Evolutionary conservation across 2,329 filamentous ascomycete genomes (phyloP).

Genomic region (Colletotrichum plurivorum): DNA sequence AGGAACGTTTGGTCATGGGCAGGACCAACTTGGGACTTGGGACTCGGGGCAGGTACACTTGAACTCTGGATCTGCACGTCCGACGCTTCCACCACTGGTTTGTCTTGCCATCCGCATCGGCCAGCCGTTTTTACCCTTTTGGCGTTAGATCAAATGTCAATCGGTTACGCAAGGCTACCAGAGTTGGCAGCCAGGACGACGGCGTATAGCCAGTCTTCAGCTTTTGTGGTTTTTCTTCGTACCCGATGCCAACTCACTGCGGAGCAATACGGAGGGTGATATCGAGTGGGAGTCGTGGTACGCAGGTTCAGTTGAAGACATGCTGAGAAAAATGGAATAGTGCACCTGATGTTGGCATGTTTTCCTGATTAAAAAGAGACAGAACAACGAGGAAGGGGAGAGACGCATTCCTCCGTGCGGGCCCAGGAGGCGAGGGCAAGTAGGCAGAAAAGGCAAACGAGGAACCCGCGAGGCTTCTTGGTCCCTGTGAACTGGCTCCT

Average conservation of each 20-base stretch:
- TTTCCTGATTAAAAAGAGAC: constrained; percentile 35
- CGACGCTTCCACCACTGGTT: not conserved
- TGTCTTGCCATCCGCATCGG: constrained; percentile 5
- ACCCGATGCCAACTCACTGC: not conserved
- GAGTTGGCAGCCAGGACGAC: not conserved
- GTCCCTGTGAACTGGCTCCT: constrained; percentile 9
- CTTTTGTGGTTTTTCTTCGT: constrained; percentile 1
- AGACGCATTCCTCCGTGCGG: constrained; percentile 34
- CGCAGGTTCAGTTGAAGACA: constrained; percentile 19
- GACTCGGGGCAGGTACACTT: not conserved
- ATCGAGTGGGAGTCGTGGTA: not conserved
- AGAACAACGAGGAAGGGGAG: constrained; percentile 27
- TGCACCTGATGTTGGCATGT: constrained; percentile 18
- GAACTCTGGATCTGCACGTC: constrained; percentile 14
- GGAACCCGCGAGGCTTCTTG: not conserved
- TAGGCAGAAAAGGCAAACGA: constrained; percentile 1
- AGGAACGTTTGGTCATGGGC: constrained; percentile 32
- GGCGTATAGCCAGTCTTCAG: not conserved
- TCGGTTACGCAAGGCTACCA: not conserved
- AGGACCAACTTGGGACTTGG: constrained; percentile 10
- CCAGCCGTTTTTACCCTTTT: constrained; percentile 8
- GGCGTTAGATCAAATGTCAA: not conserved
- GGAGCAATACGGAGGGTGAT: not conserved
- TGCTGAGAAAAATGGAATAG: constrained; percentile 12
- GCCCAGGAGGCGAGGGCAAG: constrained; percentile 18